Conservation (phyloP, 2,329 filamentous ascomycete species). For the Colletotrichum sp. region DNA sequence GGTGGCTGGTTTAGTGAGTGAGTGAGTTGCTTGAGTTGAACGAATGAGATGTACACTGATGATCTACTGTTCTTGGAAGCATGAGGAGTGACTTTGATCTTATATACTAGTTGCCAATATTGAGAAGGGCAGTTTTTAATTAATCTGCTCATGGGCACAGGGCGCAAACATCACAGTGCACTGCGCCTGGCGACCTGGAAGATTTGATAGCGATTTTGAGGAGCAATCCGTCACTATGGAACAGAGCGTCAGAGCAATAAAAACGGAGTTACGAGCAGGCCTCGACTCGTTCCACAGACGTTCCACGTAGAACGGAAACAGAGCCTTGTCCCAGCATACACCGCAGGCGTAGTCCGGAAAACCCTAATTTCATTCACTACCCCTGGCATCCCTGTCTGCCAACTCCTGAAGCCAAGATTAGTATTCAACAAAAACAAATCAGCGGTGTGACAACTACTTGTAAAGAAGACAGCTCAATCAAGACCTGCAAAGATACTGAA, state of each 20-base stretch:
- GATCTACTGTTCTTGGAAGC: not conserved
- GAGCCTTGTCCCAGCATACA: not conserved
- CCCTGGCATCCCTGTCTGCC: not conserved
- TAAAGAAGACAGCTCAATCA: not conserved
- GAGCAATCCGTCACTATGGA: not conserved
- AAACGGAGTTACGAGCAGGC: not conserved
- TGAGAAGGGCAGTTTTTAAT: not conserved
- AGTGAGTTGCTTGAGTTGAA: not conserved
- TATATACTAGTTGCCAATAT: not conserved
- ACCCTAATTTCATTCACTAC: not conserved
- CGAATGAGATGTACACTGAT: not conserved
- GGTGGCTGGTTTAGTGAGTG: not conserved
- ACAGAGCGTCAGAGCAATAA: not conserved
- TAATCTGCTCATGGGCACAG: not conserved
- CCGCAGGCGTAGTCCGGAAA: not conserved
- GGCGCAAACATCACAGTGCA: not conserved
- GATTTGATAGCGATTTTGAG: not conserved
- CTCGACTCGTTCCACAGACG: not conserved
- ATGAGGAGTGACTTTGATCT: not conserved
- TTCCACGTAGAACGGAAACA: not conserved
- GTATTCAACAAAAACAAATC: not conserved
- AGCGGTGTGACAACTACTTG: not conserved
- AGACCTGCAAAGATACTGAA: not conserved
- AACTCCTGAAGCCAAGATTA: not conserved
- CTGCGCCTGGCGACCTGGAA: not conserved